Evolutionary conservation across 192 early-diverging fungal species (phyloP), one percentile per base, ranked within the genome.

Genomic region (Geranomyces michiganensis): DNA sequence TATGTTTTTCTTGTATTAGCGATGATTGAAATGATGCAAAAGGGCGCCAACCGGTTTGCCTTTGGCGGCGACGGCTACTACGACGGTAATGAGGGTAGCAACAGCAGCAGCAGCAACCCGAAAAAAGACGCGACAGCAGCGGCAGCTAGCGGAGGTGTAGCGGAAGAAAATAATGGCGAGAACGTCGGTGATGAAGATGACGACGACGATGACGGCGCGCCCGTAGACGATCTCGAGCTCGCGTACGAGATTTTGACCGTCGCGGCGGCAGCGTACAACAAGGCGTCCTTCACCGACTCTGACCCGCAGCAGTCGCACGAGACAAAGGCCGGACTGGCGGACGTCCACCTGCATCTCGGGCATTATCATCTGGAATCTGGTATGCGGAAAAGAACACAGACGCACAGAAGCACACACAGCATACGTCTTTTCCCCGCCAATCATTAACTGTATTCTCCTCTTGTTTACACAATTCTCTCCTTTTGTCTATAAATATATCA

Each of bases 321-420:
- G 21, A 46, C 30, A 24, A 46, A 36, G 45, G 17, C 15, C 33
- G 14, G 49, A 14, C 31, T 72, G 27, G 59, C 70, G 5, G 70
- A 72, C 24, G 70, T 72, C 17, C 49, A 72, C 33, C 29, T 72
- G 9, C 64, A 62, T 27, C 36, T 72, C 13, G 70, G 70, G 0
- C 70, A 72, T 41, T 72, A 72, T 36, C 68, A 70, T 44, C 43
- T 70, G 32, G 68, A 70, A 46, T 30, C 26, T n/a, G 68, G 68
- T 70, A 70, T 29, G 5, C 5, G 17, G n/a, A 53, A 2, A 53
- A 53, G 24, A 53, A 53, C 51, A 53, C 3, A 6, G 51, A n/a
- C 7, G 19, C n/a, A 24, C 3, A 53, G n/a, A n/a, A n/a, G n/a
- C n/a, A n/a, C n/a, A n/a, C n/a, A n/a, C n/a, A n/a, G n/a, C n/a